A percentile compares a stretch with the other conserved stretches of the same genome.
phyloP scores from a whole-genome alignment of 495 filamentous ascomycete species.

The Tuber umbilicatum region DNA sequence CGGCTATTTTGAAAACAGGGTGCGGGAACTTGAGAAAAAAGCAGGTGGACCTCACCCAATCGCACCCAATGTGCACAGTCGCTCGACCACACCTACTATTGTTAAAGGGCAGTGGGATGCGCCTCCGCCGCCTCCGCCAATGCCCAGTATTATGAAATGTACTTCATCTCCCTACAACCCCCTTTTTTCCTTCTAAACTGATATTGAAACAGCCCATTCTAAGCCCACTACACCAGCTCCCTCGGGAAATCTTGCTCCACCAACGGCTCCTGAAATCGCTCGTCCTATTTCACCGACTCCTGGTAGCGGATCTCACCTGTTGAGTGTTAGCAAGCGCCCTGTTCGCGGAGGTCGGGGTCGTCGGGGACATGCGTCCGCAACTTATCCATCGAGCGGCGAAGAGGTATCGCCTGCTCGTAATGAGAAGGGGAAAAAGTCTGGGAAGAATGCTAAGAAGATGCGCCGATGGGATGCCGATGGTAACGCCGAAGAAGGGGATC shows the following conservation, averaged over 20 bases:
- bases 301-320: slow-evolving; percentile 58
- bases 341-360: slow-evolving; percentile 67
- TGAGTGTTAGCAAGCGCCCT: slow-evolving; percentile 66
- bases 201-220: neutral
- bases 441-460: slow-evolving; percentile 82
- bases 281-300: slow-evolving; percentile 50
- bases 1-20: slow-evolving; percentile 87
- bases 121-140: slow-evolving; percentile 47
- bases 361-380: slow-evolving; percentile 59
- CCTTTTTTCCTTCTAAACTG: neutral
- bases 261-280: slow-evolving; percentile 67
- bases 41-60: slow-evolving; percentile 44
- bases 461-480: slow-evolving; percentile 90
- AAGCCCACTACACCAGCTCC: neutral
- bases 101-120: slow-evolving; percentile 43
- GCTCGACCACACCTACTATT: slow-evolving; percentile 43
- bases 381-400: slow-evolving; percentile 75
- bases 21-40: slow-evolving; percentile 66
- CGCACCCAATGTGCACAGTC: slow-evolving; percentile 26
- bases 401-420: slow-evolving; percentile 56
- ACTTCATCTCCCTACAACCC: neutral
- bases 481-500: slow-evolving; percentile 70
- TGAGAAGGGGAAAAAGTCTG: slow-evolving; percentile 52
- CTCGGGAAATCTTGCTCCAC: slow-evolving; percentile 9
- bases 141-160: slow-evolving; percentile 47